These are phyloP conservation scores for Tetradesmus lagerheimii DNA, from an alignment of 139 green algal genomes.

Conservation along the genomic window DNA sequence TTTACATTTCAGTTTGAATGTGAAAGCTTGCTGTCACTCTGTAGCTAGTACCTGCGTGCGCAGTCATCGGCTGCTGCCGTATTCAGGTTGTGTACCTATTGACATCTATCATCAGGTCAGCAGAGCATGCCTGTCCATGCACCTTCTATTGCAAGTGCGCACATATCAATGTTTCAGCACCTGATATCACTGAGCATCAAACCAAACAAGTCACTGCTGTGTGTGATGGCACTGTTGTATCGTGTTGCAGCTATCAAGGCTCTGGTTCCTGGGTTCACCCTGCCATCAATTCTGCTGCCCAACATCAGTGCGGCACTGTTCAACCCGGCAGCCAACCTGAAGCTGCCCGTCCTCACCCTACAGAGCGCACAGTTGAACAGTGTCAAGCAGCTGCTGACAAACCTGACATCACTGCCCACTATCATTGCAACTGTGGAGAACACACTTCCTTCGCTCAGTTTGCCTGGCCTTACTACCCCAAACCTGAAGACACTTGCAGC, in stretches of 20 bases:
- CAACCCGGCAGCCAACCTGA: not conserved
- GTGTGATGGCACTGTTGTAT: not conserved
- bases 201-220: no score
- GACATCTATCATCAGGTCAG: no score
- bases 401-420: conserved; percentile 2
- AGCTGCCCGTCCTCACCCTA: not conserved
- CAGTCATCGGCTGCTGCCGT: no score
- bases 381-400: not conserved
- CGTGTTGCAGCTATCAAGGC: not conserved
- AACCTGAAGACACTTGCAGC: not conserved
- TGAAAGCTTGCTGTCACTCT: no score
- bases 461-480: not conserved
- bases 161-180: no score
- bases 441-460: not conserved
- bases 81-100: no score
- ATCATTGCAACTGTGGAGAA: not conserved
- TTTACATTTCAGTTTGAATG: no score
- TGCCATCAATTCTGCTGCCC: not conserved
- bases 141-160: no score
- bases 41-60: no score
- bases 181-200: no score
- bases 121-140: no score
- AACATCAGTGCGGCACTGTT: not conserved
- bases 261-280: not conserved
- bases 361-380: not conserved